Percentiles rank a stretch among this genome's conserved stretches.
phyloP scores from a whole-genome alignment of 169 alveolate species.

The Plasmodium chabaudi region DNA sequence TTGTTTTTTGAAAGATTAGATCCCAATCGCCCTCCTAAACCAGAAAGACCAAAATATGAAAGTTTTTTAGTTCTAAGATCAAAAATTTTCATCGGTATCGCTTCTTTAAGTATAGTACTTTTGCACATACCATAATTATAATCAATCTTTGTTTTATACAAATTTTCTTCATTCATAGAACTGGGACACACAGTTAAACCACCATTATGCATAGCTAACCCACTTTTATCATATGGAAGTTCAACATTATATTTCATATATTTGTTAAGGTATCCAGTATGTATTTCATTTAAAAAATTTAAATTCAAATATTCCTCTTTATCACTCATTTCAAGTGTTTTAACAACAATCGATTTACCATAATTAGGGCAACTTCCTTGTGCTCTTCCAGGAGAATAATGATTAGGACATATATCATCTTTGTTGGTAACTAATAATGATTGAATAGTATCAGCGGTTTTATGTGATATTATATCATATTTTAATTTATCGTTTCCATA shows the following conservation, averaged over 20 bases:
- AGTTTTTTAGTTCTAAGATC: not conserved
- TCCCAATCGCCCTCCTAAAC: slow-evolving; percentile 63
- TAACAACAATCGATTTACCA: slow-evolving; percentile 64
- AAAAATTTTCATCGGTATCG: slow-evolving; percentile 15
- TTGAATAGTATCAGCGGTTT: slow-evolving; percentile 40
- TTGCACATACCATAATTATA: slow-evolving; percentile 72
- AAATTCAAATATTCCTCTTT: not conserved
- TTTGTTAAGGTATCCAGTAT: slow-evolving; percentile 41
- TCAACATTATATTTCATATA: not conserved
- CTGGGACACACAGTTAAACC: slow-evolving; percentile 8
- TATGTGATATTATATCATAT: slow-evolving; percentile 32
- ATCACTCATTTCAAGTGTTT: not conserved
- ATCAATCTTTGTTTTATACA: slow-evolving; percentile 18
- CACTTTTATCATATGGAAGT: slow-evolving; percentile 58
- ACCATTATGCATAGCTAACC: slow-evolving; percentile 73
- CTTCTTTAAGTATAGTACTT: not conserved
- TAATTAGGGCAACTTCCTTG: slow-evolving; percentile 77
- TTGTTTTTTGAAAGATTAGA: slow-evolving; percentile 1
- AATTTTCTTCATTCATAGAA: slow-evolving; percentile 2
- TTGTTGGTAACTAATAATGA: slow-evolving; percentile 32
- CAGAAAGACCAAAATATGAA: slow-evolving; percentile 55
- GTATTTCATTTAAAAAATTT: slow-evolving; percentile 69
- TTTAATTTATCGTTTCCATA: slow-evolving; percentile 34
- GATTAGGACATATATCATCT: slow-evolving; percentile 59
- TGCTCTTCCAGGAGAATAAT: slow-evolving; percentile 62